Base-by-base conservation (phyloP, 2,329 filamentous ascomycete genomes). In the Neodidymelliopsis sp. region DNA sequence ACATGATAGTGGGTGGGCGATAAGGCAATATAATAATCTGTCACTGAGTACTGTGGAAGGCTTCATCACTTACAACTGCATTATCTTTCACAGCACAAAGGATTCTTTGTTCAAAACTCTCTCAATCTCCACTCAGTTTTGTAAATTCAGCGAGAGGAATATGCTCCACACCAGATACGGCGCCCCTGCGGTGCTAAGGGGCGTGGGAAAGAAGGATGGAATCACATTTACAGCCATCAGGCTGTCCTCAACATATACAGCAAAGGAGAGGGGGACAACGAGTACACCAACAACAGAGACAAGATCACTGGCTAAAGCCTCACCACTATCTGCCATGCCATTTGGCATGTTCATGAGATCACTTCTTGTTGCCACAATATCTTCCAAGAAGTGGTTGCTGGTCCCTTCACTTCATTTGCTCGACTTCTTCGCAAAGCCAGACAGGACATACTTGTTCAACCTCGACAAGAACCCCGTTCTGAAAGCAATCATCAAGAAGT, bases 391-490 rank as follows among this genome's bases (percentile, higher is more conserved):
- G 18, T 67, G 64, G 41, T 67, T 78, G 1, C 67, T 78, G 4
- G 44, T 70, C 13, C 74, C 70, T 11, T 68, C 71, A 13, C 60
- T 75, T n/a, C 60, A 66, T 0, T 56, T 75, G 2, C 67, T 78
- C 0, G 68, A 70, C 4, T 71, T 76, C 24, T 68, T 78, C 9
- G 66, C 71, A 11, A 70, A 72, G n/a, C 68, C 73, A 4, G 53
- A 63, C 6, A 66, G 73, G 15, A 60, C 54, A 6, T 68, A 67
- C 25, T 41, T 79, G 4, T 78, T 70, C 45, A 66, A 88, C 66
- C 85, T 91, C 4, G 90, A 95, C 64, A 79, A 76, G 38, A 96
- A 96, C 66, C 84, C 84, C 0, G 33, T 93, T 1, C 79, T 96
- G n/a, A 84, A 85, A 31, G 82, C 78, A 43, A 67, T 91, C 30